A percentile compares a stretch with the other conserved stretches of the same genome.
phyloP scores from a whole-genome alignment of 2,329 filamentous ascomycete genomes.

The Pseudocercospora fuligena region DNA sequence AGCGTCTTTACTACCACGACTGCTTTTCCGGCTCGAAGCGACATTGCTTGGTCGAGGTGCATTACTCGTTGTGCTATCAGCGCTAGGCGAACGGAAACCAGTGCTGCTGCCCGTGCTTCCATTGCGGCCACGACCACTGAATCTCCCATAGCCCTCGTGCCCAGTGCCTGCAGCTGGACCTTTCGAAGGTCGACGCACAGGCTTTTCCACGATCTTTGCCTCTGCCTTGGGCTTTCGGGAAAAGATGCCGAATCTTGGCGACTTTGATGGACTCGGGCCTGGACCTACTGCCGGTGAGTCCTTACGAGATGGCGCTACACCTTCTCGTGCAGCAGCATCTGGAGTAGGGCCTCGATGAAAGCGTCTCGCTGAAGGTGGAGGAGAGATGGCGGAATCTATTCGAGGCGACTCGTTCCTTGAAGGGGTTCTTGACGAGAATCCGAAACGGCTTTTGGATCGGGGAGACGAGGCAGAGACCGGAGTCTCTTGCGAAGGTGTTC shows the following conservation, averaged over 20 bases:
- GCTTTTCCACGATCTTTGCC: constrained; percentile 58
- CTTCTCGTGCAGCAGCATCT: constrained; percentile 20
- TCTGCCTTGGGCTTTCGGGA: constrained; percentile 69
- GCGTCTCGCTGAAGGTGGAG: constrained; percentile 31
- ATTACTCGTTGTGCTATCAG: constrained; percentile 46
- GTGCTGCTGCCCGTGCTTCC: constrained; percentile 61
- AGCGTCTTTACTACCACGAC: constrained; percentile 44
- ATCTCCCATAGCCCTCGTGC: constrained; percentile 80
- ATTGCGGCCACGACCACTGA: constrained; percentile 69
- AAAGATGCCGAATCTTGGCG: constrained; percentile 78
- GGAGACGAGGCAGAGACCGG: constrained; percentile 43
- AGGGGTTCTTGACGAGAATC: constrained; percentile 36
- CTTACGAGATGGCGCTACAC: constrained; percentile 33
- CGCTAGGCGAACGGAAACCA: constrained; percentile 53
- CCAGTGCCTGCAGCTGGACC: constrained; percentile 91
- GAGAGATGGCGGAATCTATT: constrained; percentile 41
- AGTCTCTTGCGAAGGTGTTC: constrained; percentile 55
- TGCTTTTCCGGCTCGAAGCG: constrained; percentile 44
- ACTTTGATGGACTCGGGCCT: constrained; percentile 63
- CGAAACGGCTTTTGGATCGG: constrained; percentile 45
- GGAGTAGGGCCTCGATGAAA: constrained; percentile 28
- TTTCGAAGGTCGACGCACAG: constrained; percentile 66
- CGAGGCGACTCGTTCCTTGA: constrained; percentile 39
- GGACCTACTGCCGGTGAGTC: constrained; percentile 49
- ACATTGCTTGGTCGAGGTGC: constrained; percentile 41